phyloP scores from a whole-genome alignment of 257 asterid genomes.

The Leonotis leonurus region DNA sequence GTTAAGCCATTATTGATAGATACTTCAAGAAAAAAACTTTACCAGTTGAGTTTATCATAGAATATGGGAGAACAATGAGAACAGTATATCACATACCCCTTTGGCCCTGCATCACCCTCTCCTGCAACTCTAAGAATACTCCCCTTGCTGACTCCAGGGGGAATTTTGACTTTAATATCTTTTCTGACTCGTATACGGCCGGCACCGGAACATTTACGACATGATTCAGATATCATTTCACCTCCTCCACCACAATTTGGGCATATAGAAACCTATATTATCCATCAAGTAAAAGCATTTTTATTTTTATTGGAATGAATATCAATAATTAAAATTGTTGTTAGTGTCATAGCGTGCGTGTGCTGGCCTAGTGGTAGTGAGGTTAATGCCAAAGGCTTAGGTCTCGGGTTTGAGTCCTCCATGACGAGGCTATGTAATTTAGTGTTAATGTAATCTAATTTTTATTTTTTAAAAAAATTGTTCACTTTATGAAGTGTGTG shows the following conservation, averaged over 20 bases:
- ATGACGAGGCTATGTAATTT: too few relatives aligned
- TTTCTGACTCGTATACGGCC: slow-evolving; percentile 80
- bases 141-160: slow-evolving; percentile 98
- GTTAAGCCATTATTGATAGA: slow-evolving; percentile 10
- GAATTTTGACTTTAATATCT: slow-evolving; percentile 91
- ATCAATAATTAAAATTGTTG: neutral
- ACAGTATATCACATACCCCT: slow-evolving; percentile 51
- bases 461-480: too few relatives aligned
- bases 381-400: too few relatives aligned
- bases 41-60: slow-evolving; percentile 5
- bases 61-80: slow-evolving; percentile 2
- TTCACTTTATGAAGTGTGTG: neutral
- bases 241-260: slow-evolving; percentile 98
- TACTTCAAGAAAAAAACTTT: neutral
- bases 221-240: slow-evolving; percentile 86
- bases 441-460: too few relatives aligned
- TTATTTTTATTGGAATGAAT: slow-evolving; percentile 6
- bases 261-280: slow-evolving; percentile 77
- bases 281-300: slow-evolving; percentile 16
- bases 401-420: too few relatives aligned
- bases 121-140: slow-evolving; percentile 97
- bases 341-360: too few relatives aligned
- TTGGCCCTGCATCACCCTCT: slow-evolving; percentile 98
- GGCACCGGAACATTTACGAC: slow-evolving; percentile 96
- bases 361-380: too few relatives aligned